Percentiles rank a stretch among this genome's conserved stretches.
These are phyloP conservation scores for Mycena sp. DNA, from an alignment of 1,284 basidiomycete species.

Conservation along the genomic window DNA sequence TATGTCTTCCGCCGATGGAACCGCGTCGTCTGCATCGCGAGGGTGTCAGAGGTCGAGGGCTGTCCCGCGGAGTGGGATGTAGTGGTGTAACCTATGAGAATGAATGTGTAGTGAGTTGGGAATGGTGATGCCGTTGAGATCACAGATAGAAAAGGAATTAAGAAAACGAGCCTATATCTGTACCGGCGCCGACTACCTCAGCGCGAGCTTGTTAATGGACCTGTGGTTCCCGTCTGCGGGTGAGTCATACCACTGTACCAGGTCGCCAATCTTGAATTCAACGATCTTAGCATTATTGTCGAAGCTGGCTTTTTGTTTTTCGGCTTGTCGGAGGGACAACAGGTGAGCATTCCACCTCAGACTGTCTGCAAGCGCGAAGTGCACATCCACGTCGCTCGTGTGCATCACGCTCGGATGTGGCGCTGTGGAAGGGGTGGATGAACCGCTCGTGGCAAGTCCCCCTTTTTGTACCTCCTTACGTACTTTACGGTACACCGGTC, in stretches of 20 bases:
- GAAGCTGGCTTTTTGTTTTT: constrained; percentile 5
- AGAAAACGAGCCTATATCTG: constrained; percentile 18
- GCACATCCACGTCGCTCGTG: neutral
- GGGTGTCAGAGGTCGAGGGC: constrained; percentile 1
- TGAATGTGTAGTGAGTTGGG: constrained; percentile 9
- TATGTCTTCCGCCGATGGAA: neutral
- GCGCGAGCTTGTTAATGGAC: constrained; percentile 13
- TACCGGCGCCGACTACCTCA: constrained; percentile 15
- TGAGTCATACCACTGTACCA: constrained; percentile 23
- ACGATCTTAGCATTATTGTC: constrained; percentile 1
- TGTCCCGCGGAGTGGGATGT: neutral
- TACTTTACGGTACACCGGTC: too few relatives aligned
- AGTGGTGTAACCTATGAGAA: constrained; percentile 6
- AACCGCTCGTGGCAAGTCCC: neutral
- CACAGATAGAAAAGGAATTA: constrained; percentile 22
- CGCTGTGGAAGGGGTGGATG: too few relatives aligned
- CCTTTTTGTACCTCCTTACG: too few relatives aligned
- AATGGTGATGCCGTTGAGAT: constrained; percentile 7
- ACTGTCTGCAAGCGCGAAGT: constrained; percentile 7
- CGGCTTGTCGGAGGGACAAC: neutral
- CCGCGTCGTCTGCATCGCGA: neutral
- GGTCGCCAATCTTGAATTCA: constrained; percentile 12
- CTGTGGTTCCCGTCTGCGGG: neutral
- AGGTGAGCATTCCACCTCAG: constrained; percentile 9
- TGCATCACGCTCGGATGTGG: neutral